phyloP scores from a whole-genome alignment of 148 eudicot genomes.

The Dianthus caryophyllus region DNA sequence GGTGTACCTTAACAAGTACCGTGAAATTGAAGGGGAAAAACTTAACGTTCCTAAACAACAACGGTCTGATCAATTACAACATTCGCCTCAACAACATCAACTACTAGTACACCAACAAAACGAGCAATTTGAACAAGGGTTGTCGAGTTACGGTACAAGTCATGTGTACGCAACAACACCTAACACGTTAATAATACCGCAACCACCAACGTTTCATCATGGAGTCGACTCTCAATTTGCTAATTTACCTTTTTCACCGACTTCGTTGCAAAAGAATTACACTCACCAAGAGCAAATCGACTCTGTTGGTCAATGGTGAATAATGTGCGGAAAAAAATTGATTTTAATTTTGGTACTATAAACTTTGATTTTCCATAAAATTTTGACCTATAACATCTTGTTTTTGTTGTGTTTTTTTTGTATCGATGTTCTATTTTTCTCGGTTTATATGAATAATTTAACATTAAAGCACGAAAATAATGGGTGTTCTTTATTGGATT shows the following conservation, averaged over 20 bases:
- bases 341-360: background rate
- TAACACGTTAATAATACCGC: constrained; percentile 25
- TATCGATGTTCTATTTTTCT: no score
- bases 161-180: constrained; percentile 36
- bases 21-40: constrained; percentile 57
- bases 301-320: constrained; percentile 36
- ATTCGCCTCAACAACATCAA: constrained; percentile 14
- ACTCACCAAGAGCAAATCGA: constrained; percentile 34
- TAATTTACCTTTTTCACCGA: constrained; percentile 41
- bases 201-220: constrained; percentile 35
- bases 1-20: constrained; percentile 45
- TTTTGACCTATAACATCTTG: background rate
- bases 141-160: constrained; percentile 26
- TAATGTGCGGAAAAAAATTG: background rate
- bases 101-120: constrained; percentile 11
- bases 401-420: background rate
- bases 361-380: background rate
- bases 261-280: constrained; percentile 32
- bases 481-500: no score
- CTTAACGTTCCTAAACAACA: constrained; percentile 54
- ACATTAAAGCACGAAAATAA: no score
- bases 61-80: constrained; percentile 19
- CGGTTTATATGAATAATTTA: no score
- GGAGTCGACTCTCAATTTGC: constrained; percentile 30
- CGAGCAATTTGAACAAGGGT: constrained; percentile 34